Base-by-base conservation (phyloP, 2,329 filamentous ascomycete species). In the Periglandula ipomoeae region DNA sequence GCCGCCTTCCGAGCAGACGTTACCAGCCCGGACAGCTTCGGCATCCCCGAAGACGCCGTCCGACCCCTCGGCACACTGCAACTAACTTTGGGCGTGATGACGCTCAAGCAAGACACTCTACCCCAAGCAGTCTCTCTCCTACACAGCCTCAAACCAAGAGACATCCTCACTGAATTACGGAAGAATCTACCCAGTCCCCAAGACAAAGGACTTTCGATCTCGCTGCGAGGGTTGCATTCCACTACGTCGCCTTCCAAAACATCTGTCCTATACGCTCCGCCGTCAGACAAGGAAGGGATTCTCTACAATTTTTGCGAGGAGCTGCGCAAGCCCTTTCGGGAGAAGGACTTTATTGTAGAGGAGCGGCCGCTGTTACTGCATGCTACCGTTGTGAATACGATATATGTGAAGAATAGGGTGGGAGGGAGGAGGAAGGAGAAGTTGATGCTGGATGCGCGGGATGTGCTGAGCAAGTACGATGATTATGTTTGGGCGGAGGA, bases 71-170 rank as follows among this genome's bases (percentile, higher is more conserved):
- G 87, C 0, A 89, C 89, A 1, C 66, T 96, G 43, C 91, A 97
- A 65, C 70, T 95, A 3, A 96, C 90, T 0, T 73, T 96, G 0
- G 90, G 89, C 0, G 86, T 94, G 1, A 90, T 96, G 85, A 84
- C 78, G 54, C 75, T 95, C 9, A 66, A 72, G 3, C 72, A 69
- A 2, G 65, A 71, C 3, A 71, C 75, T 4, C 54, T 78, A 6
- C 66, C 67, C 3, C 63, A 57, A 35, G 75, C 75, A 2, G 58
- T 67, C 13, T 64, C 62, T 34, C 52, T 74, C 37, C 60, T 77
- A 20, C 58, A 53, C 46, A 56, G 59, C 15, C 55, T 77, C 27
- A 58, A 58, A 48, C 66, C 65, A 49, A 66, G 58, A n/a, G 66
- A 70, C 17, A 60, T 73, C 3, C 61, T 77, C 6, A 58, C 60